Evolutionary conservation across 306 rosid genomes (phyloP).

Genomic region (Trifolium pratense): DNA sequence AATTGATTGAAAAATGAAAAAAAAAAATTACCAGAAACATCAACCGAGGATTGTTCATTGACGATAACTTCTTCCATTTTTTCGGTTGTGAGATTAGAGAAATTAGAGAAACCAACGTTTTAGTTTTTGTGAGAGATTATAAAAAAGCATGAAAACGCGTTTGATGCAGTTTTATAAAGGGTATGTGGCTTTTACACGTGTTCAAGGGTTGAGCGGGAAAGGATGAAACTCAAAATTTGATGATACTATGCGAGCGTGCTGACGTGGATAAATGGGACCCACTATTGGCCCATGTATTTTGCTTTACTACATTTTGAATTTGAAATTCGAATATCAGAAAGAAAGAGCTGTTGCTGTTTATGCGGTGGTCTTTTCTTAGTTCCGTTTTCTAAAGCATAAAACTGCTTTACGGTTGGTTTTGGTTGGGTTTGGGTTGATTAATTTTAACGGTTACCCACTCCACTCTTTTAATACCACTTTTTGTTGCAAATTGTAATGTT

Average conservation of each 20-base stretch:
- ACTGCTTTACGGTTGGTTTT: no score
- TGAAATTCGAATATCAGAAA: slow-evolving; percentile 32
- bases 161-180: slow-evolving; percentile 45
- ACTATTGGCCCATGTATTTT: not conserved
- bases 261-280: slow-evolving; percentile 28
- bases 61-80: slow-evolving; percentile 40
- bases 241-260: slow-evolving; percentile 3
- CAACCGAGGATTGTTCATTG: slow-evolving; percentile 52
- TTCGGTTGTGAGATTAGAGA: not conserved
- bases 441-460: no score
- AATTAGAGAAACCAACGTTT: not conserved
- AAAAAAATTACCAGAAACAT: slow-evolving; percentile 39
- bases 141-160: not conserved
- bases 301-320: not conserved
- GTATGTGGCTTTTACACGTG: slow-evolving; percentile 18
- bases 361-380: not conserved
- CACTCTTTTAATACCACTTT: no score
- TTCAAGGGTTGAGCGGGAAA: slow-evolving; percentile 60
- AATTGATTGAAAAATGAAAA: not conserved
- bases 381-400: no score
- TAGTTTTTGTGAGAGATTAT: not conserved
- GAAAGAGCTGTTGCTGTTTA: not conserved
- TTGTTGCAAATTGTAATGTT: no score
- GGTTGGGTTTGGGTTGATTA: no score
- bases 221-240: slow-evolving; percentile 30